These are phyloP conservation scores for Botrytis hyacinthi DNA, from an alignment of 2,329 filamentous ascomycete genomes.

Conservation along the genomic window DNA sequence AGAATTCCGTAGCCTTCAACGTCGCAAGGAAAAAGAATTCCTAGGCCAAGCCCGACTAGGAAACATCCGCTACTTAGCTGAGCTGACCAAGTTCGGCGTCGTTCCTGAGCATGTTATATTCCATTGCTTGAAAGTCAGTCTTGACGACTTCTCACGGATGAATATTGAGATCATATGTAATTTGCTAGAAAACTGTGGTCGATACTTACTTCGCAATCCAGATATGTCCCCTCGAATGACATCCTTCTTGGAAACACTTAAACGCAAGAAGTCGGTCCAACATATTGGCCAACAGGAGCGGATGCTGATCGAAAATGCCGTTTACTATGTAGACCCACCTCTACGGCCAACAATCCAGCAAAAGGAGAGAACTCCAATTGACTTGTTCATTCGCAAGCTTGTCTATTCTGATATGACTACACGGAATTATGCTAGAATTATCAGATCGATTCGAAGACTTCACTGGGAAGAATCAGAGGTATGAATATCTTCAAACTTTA, in stretches of 20 bases:
- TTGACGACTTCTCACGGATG: constrained; percentile 97
- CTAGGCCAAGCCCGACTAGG: constrained; percentile 87
- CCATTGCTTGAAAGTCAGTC: constrained; percentile 93
- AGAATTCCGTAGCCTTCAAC: constrained; percentile 93
- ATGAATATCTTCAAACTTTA: constrained; percentile 27
- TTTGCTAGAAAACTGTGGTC: constrained; percentile 90
- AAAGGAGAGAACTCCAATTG: constrained; percentile 91
- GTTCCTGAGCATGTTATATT: constrained; percentile 99
- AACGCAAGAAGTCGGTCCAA: constrained; percentile 93
- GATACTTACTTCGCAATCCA: constrained; percentile 87
- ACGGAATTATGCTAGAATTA: constrained; percentile 86
- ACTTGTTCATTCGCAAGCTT: constrained; percentile 88
- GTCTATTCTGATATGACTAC: constrained; percentile 93
- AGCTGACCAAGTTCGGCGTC: constrained; percentile 96
- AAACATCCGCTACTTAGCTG: constrained; percentile 96
- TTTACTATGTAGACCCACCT: constrained; percentile 97
- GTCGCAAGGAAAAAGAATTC: constrained; percentile 97
- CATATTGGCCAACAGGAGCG: constrained; percentile 94
- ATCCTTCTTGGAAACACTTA: constrained; percentile 89
- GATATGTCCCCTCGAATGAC: constrained; percentile 92
- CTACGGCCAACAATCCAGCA: constrained; percentile 92
- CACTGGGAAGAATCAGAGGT: constrained; percentile 95
- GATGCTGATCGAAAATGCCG: constrained; percentile 97
- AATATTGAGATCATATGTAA: constrained; percentile 99
- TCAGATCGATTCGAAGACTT: constrained; percentile 90